Evolutionary conservation across 1,284 basidiomycete species (phyloP).

Genomic region (Rhodotorula mucilaginosa): DNA sequence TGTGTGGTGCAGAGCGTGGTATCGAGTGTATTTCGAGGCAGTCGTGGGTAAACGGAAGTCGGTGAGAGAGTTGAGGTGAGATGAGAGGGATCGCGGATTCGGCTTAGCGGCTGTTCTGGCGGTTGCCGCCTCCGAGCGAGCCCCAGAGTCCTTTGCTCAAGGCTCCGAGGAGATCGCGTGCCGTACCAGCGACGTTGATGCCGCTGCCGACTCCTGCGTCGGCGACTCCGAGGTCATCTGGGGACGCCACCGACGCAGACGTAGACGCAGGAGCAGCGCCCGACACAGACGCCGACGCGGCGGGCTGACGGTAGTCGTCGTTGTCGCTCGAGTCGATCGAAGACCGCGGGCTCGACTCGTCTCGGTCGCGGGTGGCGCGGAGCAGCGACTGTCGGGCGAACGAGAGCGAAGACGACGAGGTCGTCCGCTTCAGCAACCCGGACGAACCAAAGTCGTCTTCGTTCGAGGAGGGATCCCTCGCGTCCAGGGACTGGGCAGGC

Average conservation of each 20-base stretch:
- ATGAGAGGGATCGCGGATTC: not conserved
- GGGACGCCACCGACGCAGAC: not conserved
- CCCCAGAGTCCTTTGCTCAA: conserved; percentile 38
- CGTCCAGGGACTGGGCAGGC: not conserved
- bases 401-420: conserved; percentile 4
- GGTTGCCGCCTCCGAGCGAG: conserved; percentile 11
- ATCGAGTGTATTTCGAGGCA: too few species aligned
- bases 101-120: conserved; percentile 2
- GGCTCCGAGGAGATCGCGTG: conserved; percentile 41
- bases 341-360: conserved; percentile 6
- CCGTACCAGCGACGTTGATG: conserved; percentile 41
- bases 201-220: conserved; percentile 29
- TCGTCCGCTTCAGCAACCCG: conserved; percentile 8
- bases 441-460: not conserved
- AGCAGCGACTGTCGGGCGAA: conserved; percentile 36
- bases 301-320: not conserved
- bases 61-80: not conserved
- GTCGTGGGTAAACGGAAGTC: too few species aligned
- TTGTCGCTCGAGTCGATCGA: conserved; percentile 14
- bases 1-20: too few species aligned
- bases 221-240: conserved; percentile 28
- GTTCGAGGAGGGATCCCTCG: conserved; percentile 7
- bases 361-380: conserved; percentile 19
- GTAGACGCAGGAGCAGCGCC: not conserved
- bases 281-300: too few species aligned